Conservation (phyloP, 2,329 filamentous ascomycete genomes). For the Fusarium sp. region DNA sequence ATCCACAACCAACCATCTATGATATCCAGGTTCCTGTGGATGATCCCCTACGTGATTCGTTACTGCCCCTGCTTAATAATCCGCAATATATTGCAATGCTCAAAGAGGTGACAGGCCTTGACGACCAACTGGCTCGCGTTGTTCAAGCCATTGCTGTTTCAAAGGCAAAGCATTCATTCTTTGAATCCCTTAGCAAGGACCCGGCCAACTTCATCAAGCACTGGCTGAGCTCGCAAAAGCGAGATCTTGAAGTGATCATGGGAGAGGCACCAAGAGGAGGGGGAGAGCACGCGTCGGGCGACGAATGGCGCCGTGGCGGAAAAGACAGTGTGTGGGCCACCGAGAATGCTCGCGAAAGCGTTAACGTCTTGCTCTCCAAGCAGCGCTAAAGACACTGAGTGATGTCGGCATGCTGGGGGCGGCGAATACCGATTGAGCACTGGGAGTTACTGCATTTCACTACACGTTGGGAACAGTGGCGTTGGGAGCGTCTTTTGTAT, state of each 20-base stretch:
- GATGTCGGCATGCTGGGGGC: background rate
- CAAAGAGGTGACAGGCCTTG: conserved; percentile 78
- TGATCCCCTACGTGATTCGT: conserved; percentile 78
- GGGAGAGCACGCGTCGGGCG: conserved; percentile 64
- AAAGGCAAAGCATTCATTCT: conserved; percentile 91
- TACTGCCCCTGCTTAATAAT: conserved; percentile 74
- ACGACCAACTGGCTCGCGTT: conserved; percentile 86
- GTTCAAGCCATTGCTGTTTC: conserved; percentile 85
- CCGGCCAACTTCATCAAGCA: conserved; percentile 85
- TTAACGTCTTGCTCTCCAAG: conserved; percentile 69
- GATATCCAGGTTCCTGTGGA: conserved; percentile 88
- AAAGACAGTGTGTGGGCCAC: conserved; percentile 66
- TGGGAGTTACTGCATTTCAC: conserved; percentile 42
- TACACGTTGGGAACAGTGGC: conserved; percentile 38
- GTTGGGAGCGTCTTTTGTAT: conserved; percentile 45
- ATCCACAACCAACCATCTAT: conserved; percentile 84
- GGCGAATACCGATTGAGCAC: conserved; percentile 10
- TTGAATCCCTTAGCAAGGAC: conserved; percentile 80
- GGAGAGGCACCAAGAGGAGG: conserved; percentile 79
- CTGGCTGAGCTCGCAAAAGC: conserved; percentile 91
- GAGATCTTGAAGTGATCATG: conserved; percentile 87
- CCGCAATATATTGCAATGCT: conserved; percentile 77
- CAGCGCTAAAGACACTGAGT: conserved; percentile 51
- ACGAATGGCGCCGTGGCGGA: conserved; percentile 76
- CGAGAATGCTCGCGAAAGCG: conserved; percentile 70